A percentile compares a stretch with the other conserved stretches of the same genome.
Evolutionary conservation across 805 yeast species (phyloP).

Genomic region (Yarrowia sp.): DNA sequence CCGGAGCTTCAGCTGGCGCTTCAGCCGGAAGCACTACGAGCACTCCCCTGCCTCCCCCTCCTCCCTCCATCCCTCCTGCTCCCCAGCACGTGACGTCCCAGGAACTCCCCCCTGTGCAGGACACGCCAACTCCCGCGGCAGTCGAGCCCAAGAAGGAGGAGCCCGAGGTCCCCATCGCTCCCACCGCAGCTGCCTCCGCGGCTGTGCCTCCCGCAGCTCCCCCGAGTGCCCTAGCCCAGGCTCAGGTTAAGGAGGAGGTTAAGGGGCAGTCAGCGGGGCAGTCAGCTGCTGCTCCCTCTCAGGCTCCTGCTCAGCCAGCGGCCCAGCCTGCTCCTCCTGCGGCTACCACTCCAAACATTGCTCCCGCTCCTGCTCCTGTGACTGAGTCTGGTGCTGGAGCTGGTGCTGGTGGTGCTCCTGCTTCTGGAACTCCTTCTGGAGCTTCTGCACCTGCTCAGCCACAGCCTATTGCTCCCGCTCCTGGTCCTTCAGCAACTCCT

Average conservation of each 20-base stretch:
- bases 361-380: constrained; percentile 7
- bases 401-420: too few relatives aligned
- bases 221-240: constrained; percentile 2
- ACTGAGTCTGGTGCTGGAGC: too few relatives aligned
- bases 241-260: background rate
- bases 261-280: too few relatives aligned
- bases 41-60: constrained; percentile 5
- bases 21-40: too few relatives aligned
- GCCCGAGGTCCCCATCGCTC: background rate
- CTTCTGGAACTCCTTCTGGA: too few relatives aligned
- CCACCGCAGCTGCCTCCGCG: constrained; percentile 3
- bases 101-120: constrained; percentile 17
- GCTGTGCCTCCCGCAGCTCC: constrained; percentile 13
- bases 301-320: too few relatives aligned
- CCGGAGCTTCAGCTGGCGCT: background rate
- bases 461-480: background rate
- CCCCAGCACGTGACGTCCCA: too few relatives aligned
- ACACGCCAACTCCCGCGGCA: constrained; percentile 26
- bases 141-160: constrained; percentile 31
- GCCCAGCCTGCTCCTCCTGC: too few relatives aligned
- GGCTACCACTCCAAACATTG: background rate
- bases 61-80: constrained; percentile 25
- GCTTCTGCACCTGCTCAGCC: too few relatives aligned
- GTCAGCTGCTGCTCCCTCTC: too few relatives aligned
- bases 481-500: background rate